phyloP scores from a whole-genome alignment of 2,329 filamentous ascomycete genomes.

The Xylariaceae sp. region DNA sequence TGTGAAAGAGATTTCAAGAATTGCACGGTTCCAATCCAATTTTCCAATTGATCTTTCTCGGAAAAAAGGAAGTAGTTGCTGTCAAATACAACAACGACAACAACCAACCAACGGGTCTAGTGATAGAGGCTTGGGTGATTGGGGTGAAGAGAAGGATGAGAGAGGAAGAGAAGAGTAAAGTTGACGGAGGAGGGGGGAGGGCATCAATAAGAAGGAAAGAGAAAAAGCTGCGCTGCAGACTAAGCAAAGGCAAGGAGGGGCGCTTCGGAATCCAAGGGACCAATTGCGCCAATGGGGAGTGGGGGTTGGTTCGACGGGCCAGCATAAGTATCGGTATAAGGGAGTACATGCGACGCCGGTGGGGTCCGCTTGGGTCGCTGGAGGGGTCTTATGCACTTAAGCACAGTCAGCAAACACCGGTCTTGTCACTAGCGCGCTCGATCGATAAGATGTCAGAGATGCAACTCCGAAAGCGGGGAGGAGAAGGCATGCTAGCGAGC shows the following conservation, averaged over 20 bases:
- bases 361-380: background rate
- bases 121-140: conserved; percentile 9
- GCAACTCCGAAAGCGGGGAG: conserved; percentile 19
- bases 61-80: conserved; percentile 17
- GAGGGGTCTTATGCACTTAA: conserved; percentile 1
- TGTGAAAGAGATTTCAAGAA: conserved; percentile 20
- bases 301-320: conserved; percentile 5
- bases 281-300: conserved; percentile 1
- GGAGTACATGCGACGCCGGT: background rate
- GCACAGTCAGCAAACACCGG: conserved; percentile 14
- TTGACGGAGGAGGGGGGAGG: conserved; percentile 13
- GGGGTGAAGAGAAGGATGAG: conserved; percentile 7
- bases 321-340: background rate
- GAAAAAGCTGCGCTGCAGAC: conserved; percentile 8
- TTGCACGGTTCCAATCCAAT: conserved; percentile 25
- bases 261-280: conserved; percentile 14
- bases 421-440: conserved; percentile 15
- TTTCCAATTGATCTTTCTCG: conserved; percentile 18
- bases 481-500: background rate
- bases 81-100: conserved; percentile 10
- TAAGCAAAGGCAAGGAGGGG: conserved; percentile 16
- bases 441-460: conserved; percentile 6
- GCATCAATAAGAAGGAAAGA: conserved; percentile 16
- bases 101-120: conserved; percentile 19
- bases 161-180: conserved; percentile 14